A percentile compares a stretch with the other conserved stretches of the same genome.
These are phyloP conservation scores for Erodium moschatum DNA, from an alignment of 441 rosid genomes.

Conservation along the genomic window DNA sequence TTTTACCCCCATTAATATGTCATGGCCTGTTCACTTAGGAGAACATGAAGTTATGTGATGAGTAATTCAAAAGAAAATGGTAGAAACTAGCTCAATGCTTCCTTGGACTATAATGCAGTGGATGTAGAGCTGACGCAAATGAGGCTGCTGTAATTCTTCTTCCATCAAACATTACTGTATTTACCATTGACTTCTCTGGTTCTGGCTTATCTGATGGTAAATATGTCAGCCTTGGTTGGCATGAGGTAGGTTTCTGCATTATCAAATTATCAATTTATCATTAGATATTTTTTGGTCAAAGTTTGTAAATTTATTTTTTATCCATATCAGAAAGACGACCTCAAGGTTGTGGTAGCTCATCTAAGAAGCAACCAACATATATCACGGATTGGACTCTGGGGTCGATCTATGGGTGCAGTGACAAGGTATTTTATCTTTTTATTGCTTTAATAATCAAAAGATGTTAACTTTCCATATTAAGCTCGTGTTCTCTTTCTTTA, in stretches of 20 bases:
- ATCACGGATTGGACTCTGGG: constrained; percentile 91
- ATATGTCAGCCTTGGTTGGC: constrained; percentile 98
- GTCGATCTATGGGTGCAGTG: constrained; percentile 98
- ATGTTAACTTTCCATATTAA: not conserved
- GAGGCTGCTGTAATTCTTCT: constrained; percentile 96
- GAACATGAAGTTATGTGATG: not conserved
- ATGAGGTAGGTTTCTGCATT: constrained; percentile 52
- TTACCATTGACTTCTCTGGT: constrained; percentile 94
- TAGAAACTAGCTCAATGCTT: constrained; percentile 18
- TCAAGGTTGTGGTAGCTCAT: constrained; percentile 66
- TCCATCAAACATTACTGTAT: constrained; percentile 86
- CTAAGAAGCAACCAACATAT: constrained; percentile 61
- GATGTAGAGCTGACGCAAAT: constrained; percentile 95
- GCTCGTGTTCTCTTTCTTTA: not conserved
- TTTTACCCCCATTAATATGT: too few species aligned
- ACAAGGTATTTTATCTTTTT: constrained; percentile 49
- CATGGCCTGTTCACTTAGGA: too few species aligned
- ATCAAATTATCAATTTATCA: not conserved
- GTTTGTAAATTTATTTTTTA: constrained; percentile 17
- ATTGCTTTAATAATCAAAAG: constrained; percentile 12
- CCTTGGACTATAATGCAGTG: constrained; percentile 44
- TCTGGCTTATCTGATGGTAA: constrained; percentile 95
- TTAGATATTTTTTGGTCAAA: constrained; percentile 13
- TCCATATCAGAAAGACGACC: constrained; percentile 69
- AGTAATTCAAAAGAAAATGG: not conserved